Base-by-base conservation (phyloP, 768 basidiomycete species). In the Phylloporus arenicola region DNA sequence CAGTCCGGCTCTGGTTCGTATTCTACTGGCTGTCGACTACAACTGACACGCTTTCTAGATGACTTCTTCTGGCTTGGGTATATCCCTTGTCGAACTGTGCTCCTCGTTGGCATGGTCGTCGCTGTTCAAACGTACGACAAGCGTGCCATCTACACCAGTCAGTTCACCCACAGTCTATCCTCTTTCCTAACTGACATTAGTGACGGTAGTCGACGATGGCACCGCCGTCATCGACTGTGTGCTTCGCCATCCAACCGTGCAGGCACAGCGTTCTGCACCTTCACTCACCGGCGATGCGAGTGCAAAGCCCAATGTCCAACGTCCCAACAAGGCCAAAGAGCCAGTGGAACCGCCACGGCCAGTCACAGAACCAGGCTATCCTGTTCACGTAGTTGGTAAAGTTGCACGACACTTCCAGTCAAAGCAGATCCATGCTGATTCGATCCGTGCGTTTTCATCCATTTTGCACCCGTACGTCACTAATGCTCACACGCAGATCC, bases 21-120 rank as follows among this genome's bases (percentile, higher is more conserved):
- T 13, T 12, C 16, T 12, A 4, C 25, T 3, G 13, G 19, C 41
- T 35, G 3, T 16, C 34, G 3, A 27, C 11, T 27, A 14, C 31
- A 20, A 45, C 48, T 43, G 4, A 20, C 13, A 17, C 35, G 35
- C 34, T 38, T 16, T 13, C 39, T 40, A 83, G 84, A 70, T 10
- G 83, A 87, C 49, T 86, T 81, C 55, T 88, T 75, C 63, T 84
- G 84, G 84, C 68, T 91, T 13, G 84, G 85, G 10, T 68, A 81
- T 16, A 73, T 84, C 1, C 88, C 88, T 4, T 89, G 86, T 64
- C 72, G 87, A 13, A 79, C 67, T 2, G 81, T 86, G 16, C 64
- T 70, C 33, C 60, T 88, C 3, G 73, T 83, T 16, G 88, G 83
- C 2, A 63, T 88, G 45, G 67, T 89, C 4, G 82, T 89, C 1